phyloP scores from a whole-genome alignment of 1,284 basidiomycete species.

The Melampsora larici-populina region DNA sequence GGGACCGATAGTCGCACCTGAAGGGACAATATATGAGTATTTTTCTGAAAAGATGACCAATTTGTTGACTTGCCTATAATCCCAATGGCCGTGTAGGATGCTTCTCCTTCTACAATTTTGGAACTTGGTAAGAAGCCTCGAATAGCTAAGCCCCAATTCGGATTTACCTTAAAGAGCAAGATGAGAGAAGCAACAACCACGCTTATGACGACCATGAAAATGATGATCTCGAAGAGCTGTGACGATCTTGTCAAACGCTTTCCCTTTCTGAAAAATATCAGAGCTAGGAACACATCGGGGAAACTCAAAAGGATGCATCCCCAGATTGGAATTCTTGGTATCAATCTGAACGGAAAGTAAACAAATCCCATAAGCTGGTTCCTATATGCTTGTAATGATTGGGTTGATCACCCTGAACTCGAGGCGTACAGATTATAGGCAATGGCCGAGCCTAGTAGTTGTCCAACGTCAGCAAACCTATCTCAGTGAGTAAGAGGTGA shows the following conservation, averaged over 20 bases:
- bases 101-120: slow-evolving; percentile 11
- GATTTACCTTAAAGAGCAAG: slow-evolving; percentile 26
- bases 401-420: too few relatives aligned
- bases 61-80: slow-evolving; percentile 13
- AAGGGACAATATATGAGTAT: background rate
- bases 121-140: slow-evolving; percentile 10
- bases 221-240: slow-evolving; percentile 32
- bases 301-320: slow-evolving; percentile 10
- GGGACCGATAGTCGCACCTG: slow-evolving; percentile 34
- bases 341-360: background rate
- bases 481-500: background rate
- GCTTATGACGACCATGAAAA: slow-evolving; percentile 19
- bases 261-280: slow-evolving; percentile 27
- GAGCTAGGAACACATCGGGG: slow-evolving; percentile 23
- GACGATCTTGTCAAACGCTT: slow-evolving; percentile 5
- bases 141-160: slow-evolving; percentile 1
- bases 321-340: slow-evolving; percentile 24
- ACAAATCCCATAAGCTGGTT: too few relatives aligned
- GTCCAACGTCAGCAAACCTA: slow-evolving; percentile 24
- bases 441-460: slow-evolving; percentile 34
- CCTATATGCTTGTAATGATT: too few relatives aligned
- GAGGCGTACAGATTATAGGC: slow-evolving; percentile 20
- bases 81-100: slow-evolving; percentile 20
- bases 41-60: background rate
- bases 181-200: slow-evolving; percentile 23